A percentile compares a stretch with the other conserved stretches of the same genome.
Evolutionary conservation across 202 grass and related monocot genomes (phyloP).

Genomic region (Alloteropsis angusta): DNA sequence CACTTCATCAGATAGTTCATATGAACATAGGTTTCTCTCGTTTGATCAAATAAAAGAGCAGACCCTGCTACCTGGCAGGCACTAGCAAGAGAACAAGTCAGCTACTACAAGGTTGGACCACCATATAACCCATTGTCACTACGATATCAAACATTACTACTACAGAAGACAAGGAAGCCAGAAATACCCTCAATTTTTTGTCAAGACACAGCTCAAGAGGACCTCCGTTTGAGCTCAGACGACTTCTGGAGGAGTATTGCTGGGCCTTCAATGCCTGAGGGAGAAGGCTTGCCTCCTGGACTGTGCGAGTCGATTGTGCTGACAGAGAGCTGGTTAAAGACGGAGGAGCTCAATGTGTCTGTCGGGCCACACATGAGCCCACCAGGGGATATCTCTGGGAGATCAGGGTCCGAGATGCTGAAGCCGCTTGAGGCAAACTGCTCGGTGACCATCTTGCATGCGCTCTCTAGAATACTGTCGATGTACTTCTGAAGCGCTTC

Average conservation of each 20-base stretch:
- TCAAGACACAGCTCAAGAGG: constrained; percentile 30
- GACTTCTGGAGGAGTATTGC: constrained; percentile 54
- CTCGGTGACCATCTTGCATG: constrained; percentile 87
- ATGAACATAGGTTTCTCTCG: constrained; percentile 25
- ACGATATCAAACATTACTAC: not conserved
- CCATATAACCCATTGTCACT: not conserved
- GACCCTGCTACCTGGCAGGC: constrained; percentile 20
- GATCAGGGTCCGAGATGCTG: constrained; percentile 41
- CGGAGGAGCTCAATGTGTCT: constrained; percentile 52
- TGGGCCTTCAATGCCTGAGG: constrained; percentile 48
- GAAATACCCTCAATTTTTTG: not conserved
- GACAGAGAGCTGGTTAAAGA: constrained; percentile 79
- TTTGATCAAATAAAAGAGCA: not conserved
- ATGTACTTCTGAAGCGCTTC: constrained; percentile 93
- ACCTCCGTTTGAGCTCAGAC: constrained; percentile 65
- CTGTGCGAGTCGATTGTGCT: constrained; percentile 59
- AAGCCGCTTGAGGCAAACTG: constrained; percentile 64
- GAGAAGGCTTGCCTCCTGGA: constrained; percentile 40
- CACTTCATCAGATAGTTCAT: constrained; percentile 23
- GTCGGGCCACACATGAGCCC: constrained; percentile 38
- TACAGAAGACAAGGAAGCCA: not conserved
- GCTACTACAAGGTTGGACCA: constrained; percentile 14
- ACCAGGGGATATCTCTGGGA: constrained; percentile 35
- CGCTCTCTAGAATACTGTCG: constrained; percentile 67
- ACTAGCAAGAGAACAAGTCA: constrained; percentile 9